A percentile compares a stretch with the other conserved stretches of the same genome.
These are phyloP conservation scores for Coffea canephora DNA, from an alignment of 257 asterid species.

Conservation along the genomic window DNA sequence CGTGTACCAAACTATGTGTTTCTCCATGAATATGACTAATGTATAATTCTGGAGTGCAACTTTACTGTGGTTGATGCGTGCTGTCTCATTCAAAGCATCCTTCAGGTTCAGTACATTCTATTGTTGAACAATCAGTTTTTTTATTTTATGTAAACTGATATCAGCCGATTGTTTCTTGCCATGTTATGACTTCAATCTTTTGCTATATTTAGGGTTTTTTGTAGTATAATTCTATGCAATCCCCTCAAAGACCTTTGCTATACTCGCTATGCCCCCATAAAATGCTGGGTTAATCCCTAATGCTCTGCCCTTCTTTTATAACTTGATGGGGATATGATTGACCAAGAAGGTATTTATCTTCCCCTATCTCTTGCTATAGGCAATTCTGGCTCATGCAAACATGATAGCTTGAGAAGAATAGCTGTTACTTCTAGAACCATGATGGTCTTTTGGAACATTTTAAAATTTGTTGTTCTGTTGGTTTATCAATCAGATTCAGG, in stretches of 20 bases:
- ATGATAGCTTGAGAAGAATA: not conserved
- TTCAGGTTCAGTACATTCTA: not conserved
- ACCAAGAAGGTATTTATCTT: not conserved
- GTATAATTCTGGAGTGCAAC: conserved; percentile 4
- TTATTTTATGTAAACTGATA: not conserved
- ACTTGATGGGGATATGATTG: not conserved
- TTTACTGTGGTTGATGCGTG: not conserved
- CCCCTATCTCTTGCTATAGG: not conserved
- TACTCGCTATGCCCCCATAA: too few species aligned
- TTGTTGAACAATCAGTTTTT: not conserved
- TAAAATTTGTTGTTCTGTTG: not conserved
- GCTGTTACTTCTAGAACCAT: not conserved
- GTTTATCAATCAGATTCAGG: not conserved
- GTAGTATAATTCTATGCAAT: not conserved
- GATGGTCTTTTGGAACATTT: not conserved
- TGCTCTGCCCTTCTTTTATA: not conserved
- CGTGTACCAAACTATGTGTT: not conserved
- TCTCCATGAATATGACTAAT: not conserved
- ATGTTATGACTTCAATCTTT: not conserved
- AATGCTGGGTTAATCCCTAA: not conserved
- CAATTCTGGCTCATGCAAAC: not conserved
- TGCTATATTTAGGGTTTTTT: not conserved
- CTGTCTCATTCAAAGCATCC: not conserved
- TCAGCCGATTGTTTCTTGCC: not conserved
- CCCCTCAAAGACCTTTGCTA: too few species aligned